Percentiles rank a stretch among this genome's conserved stretches.
phyloP scores from a whole-genome alignment of 2,329 filamentous ascomycete species.

The Grosmannia serpens region DNA sequence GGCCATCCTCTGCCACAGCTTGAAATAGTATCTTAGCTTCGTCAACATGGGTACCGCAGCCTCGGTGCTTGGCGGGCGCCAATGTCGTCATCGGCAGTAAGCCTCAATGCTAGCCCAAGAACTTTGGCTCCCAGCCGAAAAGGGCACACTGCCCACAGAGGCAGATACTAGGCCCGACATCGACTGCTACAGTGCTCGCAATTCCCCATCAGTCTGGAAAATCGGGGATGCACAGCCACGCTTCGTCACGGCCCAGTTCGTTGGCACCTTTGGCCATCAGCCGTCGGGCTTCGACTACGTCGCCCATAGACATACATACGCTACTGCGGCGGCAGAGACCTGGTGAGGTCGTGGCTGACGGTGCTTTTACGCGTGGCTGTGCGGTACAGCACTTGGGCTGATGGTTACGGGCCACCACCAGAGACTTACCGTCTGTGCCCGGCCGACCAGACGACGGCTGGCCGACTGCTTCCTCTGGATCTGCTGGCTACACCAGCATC shows the following conservation, averaged over 20 bases:
- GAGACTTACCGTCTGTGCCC: conserved; percentile 15
- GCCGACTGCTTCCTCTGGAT: conserved; percentile 28
- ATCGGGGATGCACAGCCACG: conserved; percentile 12
- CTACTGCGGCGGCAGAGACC: not conserved
- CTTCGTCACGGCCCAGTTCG: conserved; percentile 16
- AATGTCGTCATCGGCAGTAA: not conserved
- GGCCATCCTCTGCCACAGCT: no score
- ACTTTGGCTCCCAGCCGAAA: no score
- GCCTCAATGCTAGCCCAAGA: not conserved
- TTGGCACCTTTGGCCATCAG: no score
- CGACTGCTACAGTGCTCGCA: no score
- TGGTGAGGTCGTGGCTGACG: conserved; percentile 42
- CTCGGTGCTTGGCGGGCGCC: not conserved
- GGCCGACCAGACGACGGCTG: conserved; percentile 25
- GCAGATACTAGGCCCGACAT: no score
- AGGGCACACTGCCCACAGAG: no score
- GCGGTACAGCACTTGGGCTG: conserved; percentile 32
- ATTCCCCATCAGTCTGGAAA: no score
- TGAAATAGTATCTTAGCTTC: not conserved
- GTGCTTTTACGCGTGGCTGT: conserved; percentile 43
- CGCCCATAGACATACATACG: conserved; percentile 29
- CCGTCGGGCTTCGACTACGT: conserved; percentile 38
- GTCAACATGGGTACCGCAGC: not conserved
- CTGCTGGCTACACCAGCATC: conserved; percentile 8
- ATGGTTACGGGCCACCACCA: conserved; percentile 31